Evolutionary conservation across 108 stramenopile species (phyloP), one percentile per base, ranked within the genome.

Genomic region (Skeletonema grethae): DNA sequence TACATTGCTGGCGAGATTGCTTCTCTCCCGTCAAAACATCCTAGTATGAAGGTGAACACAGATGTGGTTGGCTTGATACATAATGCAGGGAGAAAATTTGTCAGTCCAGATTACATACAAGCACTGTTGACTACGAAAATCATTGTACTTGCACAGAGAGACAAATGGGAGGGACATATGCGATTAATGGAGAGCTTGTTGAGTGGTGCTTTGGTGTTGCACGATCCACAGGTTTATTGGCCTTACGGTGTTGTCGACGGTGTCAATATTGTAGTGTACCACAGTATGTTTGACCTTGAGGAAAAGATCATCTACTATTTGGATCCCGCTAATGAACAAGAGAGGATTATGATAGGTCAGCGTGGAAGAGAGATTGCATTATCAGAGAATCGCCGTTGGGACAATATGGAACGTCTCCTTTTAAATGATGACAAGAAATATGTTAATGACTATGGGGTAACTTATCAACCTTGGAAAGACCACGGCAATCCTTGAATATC

Each of bases 91-190:
- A 70, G 77, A 12, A 65, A 38, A 11, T 31, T 10, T 34, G 64
- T 65, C 13, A 29, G 28, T 18, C 29, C 41, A 31, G 77, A 43
- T 38, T 84, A 84, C 43, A 53, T 80, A 1, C 11, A 73, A 35
- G 76, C 61, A 10, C 9, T 90, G 61, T 36, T 90, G 58, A 31
- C 31, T 16, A 79, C 63, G 57, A 88, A 88, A 57, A 83, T 90
- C 48, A 79, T 90, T 9, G 87, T 90, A 2, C 61, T 88, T 10
- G 64, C 87, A 6, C 89, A 90, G 67, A 63, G 86, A 16, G 89
- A 90, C 65, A 67, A 76, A 55, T 88, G 87, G 87, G 89, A 90
- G 73, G 89, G 85, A 35, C 85, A 88, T 32, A 83, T 75, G 48
- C 81, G 86, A 32, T 57, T 90, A 22, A 82, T 85, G 68, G 89